A percentile compares a stretch with the other conserved stretches of the same genome.
These are phyloP conservation scores for Naganishia sp. DNA, from an alignment of 1,284 basidiomycete species.

Conservation along the genomic window DNA sequence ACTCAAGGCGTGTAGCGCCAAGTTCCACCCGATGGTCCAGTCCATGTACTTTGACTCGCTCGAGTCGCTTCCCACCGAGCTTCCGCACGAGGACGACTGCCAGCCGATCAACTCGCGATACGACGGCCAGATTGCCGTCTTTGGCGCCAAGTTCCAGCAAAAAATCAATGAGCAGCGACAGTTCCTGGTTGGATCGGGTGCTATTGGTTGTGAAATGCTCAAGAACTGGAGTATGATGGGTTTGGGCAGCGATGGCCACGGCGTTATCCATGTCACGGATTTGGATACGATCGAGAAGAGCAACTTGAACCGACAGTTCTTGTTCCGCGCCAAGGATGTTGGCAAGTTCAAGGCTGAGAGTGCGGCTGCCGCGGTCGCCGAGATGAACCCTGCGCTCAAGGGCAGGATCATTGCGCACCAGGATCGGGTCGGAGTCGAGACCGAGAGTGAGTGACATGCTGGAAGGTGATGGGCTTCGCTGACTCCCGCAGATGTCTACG, in stretches of 20 bases:
- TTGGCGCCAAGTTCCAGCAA: constrained; percentile 88
- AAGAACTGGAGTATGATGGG: constrained; percentile 99
- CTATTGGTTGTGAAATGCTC: constrained; percentile 99
- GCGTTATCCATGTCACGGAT: constrained; percentile 91
- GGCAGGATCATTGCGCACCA: constrained; percentile 88
- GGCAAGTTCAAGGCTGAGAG: constrained; percentile 98
- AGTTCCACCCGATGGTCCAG: constrained; percentile 97
- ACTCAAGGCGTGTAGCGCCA: constrained; percentile 94
- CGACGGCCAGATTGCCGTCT: constrained; percentile 94
- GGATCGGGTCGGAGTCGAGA: constrained; percentile 89
- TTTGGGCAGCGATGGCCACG: constrained; percentile 76
- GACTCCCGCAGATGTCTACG: constrained; percentile 73
- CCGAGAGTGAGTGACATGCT: constrained; percentile 69
- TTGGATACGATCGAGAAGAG: constrained; percentile 99
- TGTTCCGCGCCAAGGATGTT: constrained; percentile 95
- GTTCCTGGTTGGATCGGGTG: constrained; percentile 96
- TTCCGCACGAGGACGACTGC: constrained; percentile 82
- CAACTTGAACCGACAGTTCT: constrained; percentile 97
- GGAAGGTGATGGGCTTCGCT: neutral
- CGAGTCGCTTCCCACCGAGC: constrained; percentile 77
- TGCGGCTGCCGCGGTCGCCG: constrained; percentile 84
- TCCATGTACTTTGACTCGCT: constrained; percentile 97
- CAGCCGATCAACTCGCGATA: constrained; percentile 82
- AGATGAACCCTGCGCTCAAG: constrained; percentile 93
- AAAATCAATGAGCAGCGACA: constrained; percentile 89